Percentiles rank a stretch among this genome's conserved stretches.
These are phyloP conservation scores for Rhizopogon roseolus DNA, from an alignment of 768 basidiomycete species.

Conservation along the genomic window DNA sequence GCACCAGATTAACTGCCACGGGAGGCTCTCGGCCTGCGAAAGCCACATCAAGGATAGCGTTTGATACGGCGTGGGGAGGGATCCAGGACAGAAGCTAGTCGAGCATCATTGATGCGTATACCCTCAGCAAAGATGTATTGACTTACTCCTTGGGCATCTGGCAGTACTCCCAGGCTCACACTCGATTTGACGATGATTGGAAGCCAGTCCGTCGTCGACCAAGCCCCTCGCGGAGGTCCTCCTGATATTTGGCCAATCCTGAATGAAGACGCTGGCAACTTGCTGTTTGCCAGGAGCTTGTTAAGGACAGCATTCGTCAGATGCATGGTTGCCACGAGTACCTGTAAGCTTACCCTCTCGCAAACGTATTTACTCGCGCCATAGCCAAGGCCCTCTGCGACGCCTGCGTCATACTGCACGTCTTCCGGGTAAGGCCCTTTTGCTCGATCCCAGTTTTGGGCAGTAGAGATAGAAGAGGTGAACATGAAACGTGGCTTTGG, in stretches of 20 bases:
- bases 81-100: conserved; percentile 17
- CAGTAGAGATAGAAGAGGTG: conserved; percentile 27
- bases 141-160: conserved; percentile 20
- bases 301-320: not conserved
- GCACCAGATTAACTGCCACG: conserved; percentile 17
- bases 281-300: conserved; percentile 23
- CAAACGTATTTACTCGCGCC: conserved; percentile 26
- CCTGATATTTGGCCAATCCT: conserved; percentile 29
- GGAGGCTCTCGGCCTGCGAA: conserved; percentile 3
- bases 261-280: conserved; percentile 21
- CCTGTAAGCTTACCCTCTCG: not conserved
- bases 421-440: conserved; percentile 27
- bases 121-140: not conserved
- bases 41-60: conserved; percentile 16
- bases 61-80: conserved; percentile 10
- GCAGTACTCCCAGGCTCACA: conserved; percentile 16
- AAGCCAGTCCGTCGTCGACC: conserved; percentile 29
- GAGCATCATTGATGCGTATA: not conserved
- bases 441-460: conserved; percentile 1
- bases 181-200: conserved; percentile 28
- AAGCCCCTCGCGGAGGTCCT: conserved; percentile 21
- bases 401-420: conserved; percentile 18
- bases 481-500: conserved; percentile 29
- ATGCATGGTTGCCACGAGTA: not conserved
- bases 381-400: conserved; percentile 31